Conservation (phyloP, 306 rosid genomes). For the Quercus robur region DNA sequence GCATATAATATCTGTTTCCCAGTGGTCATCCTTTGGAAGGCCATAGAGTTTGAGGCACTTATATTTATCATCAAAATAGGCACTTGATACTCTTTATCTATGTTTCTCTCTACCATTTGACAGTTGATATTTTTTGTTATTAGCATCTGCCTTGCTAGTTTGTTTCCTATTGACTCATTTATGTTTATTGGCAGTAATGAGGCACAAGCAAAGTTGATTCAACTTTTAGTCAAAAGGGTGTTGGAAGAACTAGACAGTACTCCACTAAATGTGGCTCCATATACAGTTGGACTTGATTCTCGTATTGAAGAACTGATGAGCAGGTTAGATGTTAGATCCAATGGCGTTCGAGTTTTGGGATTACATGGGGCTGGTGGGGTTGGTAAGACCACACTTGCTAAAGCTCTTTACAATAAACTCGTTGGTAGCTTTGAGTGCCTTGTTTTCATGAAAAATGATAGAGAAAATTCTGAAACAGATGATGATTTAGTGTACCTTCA, state of each 20-base stretch:
- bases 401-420: constrained; percentile 41
- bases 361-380: constrained; percentile 53
- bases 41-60: neutral
- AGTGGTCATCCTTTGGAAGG: neutral
- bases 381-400: constrained; percentile 64
- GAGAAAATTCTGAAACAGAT: constrained; percentile 18
- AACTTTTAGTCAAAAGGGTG: constrained; percentile 23
- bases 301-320: constrained; percentile 26
- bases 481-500: constrained; percentile 38
- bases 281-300: constrained; percentile 46
- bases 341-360: constrained; percentile 33
- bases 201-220: constrained; percentile 11
- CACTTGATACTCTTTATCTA: neutral
- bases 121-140: neutral
- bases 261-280: constrained; percentile 31
- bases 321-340: constrained; percentile 36
- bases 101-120: too few relatives aligned
- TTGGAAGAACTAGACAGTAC: constrained; percentile 38
- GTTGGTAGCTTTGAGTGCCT: constrained; percentile 26
- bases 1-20: neutral
- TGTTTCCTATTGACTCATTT: neutral
- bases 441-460: constrained; percentile 41
- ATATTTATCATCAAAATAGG: neutral
- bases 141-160: neutral
- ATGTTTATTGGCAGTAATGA: constrained; percentile 14